A percentile compares a stretch with the other conserved stretches of the same genome.
These are phyloP conservation scores for Pseudogymnoascus sp. DNA, from an alignment of 2,329 filamentous ascomycete species.

Conservation along the genomic window DNA sequence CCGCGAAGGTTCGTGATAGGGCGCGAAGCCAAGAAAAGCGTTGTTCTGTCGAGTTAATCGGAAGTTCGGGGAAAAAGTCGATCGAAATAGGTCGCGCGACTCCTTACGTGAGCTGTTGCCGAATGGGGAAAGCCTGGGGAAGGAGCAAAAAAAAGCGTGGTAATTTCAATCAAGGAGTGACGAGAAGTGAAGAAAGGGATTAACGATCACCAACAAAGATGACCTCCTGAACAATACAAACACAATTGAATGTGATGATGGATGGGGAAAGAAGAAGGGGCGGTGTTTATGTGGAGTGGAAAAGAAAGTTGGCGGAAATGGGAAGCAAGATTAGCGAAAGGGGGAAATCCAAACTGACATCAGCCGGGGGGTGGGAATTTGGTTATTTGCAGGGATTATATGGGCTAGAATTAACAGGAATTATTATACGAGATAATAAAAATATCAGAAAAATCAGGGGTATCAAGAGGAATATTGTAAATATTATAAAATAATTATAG, in stretches of 20 bases:
- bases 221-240: conserved; percentile 14
- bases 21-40: conserved; percentile 10
- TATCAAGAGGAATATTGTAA: neutral
- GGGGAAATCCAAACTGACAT: conserved; percentile 2
- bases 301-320: conserved; percentile 17
- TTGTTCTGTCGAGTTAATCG: conserved; percentile 14
- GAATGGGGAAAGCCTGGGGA: conserved; percentile 7
- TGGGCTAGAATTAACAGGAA: neutral
- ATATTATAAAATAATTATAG: neutral
- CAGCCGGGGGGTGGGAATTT: neutral
- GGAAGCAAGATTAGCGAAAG: conserved; percentile 8
- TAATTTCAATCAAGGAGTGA: conserved; percentile 34
- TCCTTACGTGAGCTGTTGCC: conserved; percentile 8
- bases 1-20: conserved; percentile 4
- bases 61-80: conserved; percentile 10
- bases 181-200: conserved; percentile 22
- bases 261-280: conserved; percentile 25
- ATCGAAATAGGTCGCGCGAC: conserved; percentile 11
- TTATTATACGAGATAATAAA: neutral
- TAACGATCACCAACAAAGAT: conserved; percentile 17
- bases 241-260: conserved; percentile 20
- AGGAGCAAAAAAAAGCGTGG: conserved; percentile 12
- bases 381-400: neutral
- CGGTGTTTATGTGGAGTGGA: conserved; percentile 27
- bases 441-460: neutral